phyloP scores from a whole-genome alignment of 2,329 filamentous ascomycete species.

The Ophiostoma tasmaniense region DNA sequence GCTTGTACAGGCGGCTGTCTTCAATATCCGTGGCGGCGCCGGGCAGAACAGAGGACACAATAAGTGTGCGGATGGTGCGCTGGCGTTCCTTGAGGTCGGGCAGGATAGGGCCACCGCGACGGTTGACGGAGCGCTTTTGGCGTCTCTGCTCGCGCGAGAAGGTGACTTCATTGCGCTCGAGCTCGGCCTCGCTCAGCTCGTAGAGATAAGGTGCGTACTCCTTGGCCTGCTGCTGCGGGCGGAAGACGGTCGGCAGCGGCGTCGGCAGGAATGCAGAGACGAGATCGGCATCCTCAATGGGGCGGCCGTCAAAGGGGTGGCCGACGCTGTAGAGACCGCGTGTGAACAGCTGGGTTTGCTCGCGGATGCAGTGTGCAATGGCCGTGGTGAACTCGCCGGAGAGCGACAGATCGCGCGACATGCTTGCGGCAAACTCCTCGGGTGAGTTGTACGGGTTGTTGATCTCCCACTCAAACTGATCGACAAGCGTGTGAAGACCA shows the following conservation, averaged over 20 bases:
- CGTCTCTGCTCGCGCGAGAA: constrained; percentile 89
- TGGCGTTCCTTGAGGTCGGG: constrained; percentile 96
- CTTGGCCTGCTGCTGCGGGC: constrained; percentile 85
- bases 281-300: constrained; percentile 85
- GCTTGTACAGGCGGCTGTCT: constrained; percentile 80
- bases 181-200: constrained; percentile 81
- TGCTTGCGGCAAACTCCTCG: constrained; percentile 84
- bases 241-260: constrained; percentile 73
- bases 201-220: constrained; percentile 92
- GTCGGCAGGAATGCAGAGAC: constrained; percentile 77
- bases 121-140: constrained; percentile 91
- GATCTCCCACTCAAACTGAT: constrained; percentile 99
- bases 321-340: constrained; percentile 87
- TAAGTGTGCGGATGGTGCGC: constrained; percentile 81
- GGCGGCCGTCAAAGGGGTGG: constrained; percentile 89
- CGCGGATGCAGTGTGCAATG: constrained; percentile 94
- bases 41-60: constrained; percentile 87
- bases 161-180: constrained; percentile 84
- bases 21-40: constrained; percentile 74
- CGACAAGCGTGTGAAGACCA: constrained; percentile 83
- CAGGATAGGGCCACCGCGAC: constrained; percentile 81
- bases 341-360: constrained; percentile 91
- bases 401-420: constrained; percentile 82
- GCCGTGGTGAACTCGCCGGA: constrained; percentile 95
- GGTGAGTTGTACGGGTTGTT: constrained; percentile 91